Evolutionary conservation across 2,329 filamentous ascomycete species (phyloP), one percentile per base, ranked within the genome.

Genomic region (Myriangium duriaei): DNA sequence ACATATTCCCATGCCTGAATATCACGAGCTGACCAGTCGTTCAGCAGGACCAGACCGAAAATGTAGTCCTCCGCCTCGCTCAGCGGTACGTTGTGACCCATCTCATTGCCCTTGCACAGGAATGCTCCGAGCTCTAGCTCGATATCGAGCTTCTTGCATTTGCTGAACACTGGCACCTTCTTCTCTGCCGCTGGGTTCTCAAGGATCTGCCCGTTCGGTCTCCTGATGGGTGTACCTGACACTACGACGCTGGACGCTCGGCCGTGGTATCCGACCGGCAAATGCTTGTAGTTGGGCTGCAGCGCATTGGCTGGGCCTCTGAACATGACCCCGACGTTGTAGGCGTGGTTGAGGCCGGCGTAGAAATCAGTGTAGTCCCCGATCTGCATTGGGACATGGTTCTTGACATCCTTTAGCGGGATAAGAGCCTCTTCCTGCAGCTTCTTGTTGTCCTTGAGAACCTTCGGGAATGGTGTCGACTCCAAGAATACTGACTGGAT

Each of bases 301-400:
- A 91, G 64, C 0, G 81, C 81, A 49, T 82, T 79, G 30, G 72
- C 67, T 0, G 76, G 69, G 0, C 80, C 81, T 30, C 83, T 73
- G 60, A 88, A 85, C 44, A 88, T 67, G 9, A 70, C 67, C 3
- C 81, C 81, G 11, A 79, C 70, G 41, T 78, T 79, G 60, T 75
- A 79, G 12, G 83, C 83, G 59, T 91, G 83, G 54, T 87, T 79
- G 46, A 79, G 63, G 11, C 83, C 83, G 7, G 79, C 82, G 53
- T 84, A 91, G 63, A 91, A 91, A 58, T 91, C 83, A 1, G 82
- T 84, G 56, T 88, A 91, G 56, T 88, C 82, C 16, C 81, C 79
- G 48, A 88, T 84, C 39, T 69, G 66, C 72, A 91, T 76, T 2
- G 83, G 83, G 5, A 88, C 52, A 51, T 87, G 79, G 52, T 71